These are phyloP conservation scores for Mucor mucedo DNA, from an alignment of 371 early-diverging fungal species.

Conservation along the genomic window DNA sequence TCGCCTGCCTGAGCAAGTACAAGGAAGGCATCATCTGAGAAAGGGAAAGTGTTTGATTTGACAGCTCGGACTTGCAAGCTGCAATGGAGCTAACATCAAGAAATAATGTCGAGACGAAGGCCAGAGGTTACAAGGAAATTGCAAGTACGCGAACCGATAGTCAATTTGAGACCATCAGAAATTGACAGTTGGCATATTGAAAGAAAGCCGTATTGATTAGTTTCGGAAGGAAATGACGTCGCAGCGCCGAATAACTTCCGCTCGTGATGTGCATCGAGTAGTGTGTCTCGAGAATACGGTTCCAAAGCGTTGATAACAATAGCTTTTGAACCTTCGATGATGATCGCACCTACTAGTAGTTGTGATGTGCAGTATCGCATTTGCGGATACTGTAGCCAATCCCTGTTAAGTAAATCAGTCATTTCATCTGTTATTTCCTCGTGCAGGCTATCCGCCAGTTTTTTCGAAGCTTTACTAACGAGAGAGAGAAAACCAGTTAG, in stretches of 20 bases:
- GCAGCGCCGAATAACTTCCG: slow-evolving; percentile 12
- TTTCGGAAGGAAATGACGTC: slow-evolving; percentile 16
- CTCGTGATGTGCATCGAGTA: slow-evolving; percentile 27
- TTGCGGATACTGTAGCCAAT: slow-evolving; percentile 22
- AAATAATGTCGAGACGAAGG: too few relatives aligned
- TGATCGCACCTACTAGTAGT: slow-evolving; percentile 23
- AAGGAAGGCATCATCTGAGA: slow-evolving; percentile 12
- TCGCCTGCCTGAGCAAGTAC: slow-evolving; percentile 11
- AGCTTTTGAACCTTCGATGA: slow-evolving; percentile 12
- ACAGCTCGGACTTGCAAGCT: slow-evolving; percentile 17
- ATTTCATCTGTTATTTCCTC: slow-evolving; percentile 17
- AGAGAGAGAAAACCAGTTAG: slow-evolving; percentile 23
- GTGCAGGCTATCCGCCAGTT: slow-evolving; percentile 16
- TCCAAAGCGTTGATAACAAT: slow-evolving; percentile 27
- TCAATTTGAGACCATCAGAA: too few relatives aligned
- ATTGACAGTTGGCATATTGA: slow-evolving; percentile 14
- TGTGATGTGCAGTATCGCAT: slow-evolving; percentile 19
- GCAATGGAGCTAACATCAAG: slow-evolving; percentile 18
- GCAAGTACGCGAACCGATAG: too few relatives aligned
- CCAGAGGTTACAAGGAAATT: too few relatives aligned
- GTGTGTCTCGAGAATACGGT: slow-evolving; percentile 22
- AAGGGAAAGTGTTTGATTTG: slow-evolving; percentile 19
- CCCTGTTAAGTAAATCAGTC: slow-evolving; percentile 18
- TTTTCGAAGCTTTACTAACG: slow-evolving; percentile 18
- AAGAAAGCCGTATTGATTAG: slow-evolving; percentile 16